Base-by-base conservation (phyloP, 352 stramenopile species). In the Pythium phragmiticola region DNA sequence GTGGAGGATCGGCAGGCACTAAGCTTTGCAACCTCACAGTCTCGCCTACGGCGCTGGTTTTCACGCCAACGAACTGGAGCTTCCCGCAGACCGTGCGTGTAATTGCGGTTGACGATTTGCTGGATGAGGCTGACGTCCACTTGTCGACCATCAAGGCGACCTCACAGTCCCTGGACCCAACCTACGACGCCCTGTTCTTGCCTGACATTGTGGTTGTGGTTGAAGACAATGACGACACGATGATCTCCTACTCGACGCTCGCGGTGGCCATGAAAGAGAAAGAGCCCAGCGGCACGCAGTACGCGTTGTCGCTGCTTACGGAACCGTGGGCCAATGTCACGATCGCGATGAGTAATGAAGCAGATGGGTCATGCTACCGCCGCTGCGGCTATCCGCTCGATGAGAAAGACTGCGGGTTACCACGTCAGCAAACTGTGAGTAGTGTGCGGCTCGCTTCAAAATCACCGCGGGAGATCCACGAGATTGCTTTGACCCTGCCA, bases 261-360 rank as follows among this genome's bases (percentile, higher is more conserved):
- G 41, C 71, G 7, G 64, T 89, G 1, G 30, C 65, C 1, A 57
- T 91, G 13, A 60, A 60, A 0, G 82, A 91, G 57, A 86, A 74
- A 4, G 39, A 48, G 7, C 1, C 48, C 0, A 57, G n/a, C 8
- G 49, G 52, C 0, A 73, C 65, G 2, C 39, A 59, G 16, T 93
- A 93, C 57, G 68, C 68, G 0, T 70, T 93, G 26, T 57, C 72
- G 16, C 56, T 93, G 0, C 23, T 68, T 17, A 89, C 78, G 0
- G 84, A 93, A 50, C 84, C 82, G 3, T 93, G 79, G 67, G 72
- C 80, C 1, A 84, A 88, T 34, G 82, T 93, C 12, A 91, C 82
- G 1, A 77, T 93, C 30, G 77, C 82, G 3, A 89, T 93, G 71
- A 90, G 78, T 51, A 93, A 91, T 46, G 82, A 93, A 59, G 77